phyloP scores from a whole-genome alignment of 129 eudicot genomes.

The Scalesia atractyloides region DNA sequence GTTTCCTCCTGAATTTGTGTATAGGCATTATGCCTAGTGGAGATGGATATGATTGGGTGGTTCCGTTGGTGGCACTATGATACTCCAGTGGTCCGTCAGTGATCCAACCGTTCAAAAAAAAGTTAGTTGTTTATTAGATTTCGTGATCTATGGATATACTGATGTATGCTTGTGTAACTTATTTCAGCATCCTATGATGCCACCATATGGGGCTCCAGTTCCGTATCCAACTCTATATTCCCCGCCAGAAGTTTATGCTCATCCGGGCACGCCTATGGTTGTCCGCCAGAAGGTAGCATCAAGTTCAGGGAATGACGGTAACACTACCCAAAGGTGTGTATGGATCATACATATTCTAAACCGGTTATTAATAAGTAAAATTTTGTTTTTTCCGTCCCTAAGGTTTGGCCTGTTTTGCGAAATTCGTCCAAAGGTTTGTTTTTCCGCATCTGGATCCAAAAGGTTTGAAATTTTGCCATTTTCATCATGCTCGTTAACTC shows the following conservation, averaged over 20 bases:
- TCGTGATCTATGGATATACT: neutral
- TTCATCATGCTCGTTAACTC: no score
- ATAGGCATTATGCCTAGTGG: no score
- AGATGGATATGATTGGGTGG: no score
- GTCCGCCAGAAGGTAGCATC: constrained; percentile 58
- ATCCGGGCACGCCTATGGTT: constrained; percentile 75
- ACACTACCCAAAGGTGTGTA: constrained; percentile 66
- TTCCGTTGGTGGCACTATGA: no score
- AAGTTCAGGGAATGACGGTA: constrained; percentile 90
- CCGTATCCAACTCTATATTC: constrained; percentile 86
- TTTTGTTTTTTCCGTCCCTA: no score
- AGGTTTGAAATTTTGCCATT: no score
- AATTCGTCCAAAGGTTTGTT: no score
- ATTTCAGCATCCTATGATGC: constrained; percentile 82
- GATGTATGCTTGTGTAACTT: neutral
- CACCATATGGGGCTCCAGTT: constrained; percentile 89
- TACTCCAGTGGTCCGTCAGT: no score
- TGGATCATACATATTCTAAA: neutral
- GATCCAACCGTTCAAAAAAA: no score
- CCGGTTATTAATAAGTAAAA: neutral
- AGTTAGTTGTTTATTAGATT: neutral
- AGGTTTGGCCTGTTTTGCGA: no score
- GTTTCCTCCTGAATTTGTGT: no score
- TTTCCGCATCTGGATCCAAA: no score
- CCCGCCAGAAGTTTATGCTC: constrained; percentile 77